Percentiles rank a stretch among this genome's conserved stretches.
Evolutionary conservation across 306 rosid species (phyloP).

Genomic region (Oxytropis ochrocephala): DNA sequence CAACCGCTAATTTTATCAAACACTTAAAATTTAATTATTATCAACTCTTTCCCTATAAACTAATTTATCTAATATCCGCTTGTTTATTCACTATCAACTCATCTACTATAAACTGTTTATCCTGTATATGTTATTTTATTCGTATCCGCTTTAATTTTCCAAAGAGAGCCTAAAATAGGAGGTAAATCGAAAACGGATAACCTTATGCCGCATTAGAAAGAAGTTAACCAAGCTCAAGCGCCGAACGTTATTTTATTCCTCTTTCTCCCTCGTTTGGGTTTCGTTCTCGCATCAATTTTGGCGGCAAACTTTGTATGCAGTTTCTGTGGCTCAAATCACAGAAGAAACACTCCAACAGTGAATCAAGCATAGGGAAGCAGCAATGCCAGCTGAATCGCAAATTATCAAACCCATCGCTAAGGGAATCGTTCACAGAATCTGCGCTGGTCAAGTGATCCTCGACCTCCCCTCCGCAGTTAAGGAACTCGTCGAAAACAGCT

Average conservation of each 20-base stretch:
- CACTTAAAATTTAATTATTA: no score
- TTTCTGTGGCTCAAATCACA: background rate
- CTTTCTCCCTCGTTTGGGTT: background rate
- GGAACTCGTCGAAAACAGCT: slow-evolving; percentile 92
- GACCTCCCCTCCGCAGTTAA: slow-evolving; percentile 98
- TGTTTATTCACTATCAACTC: no score
- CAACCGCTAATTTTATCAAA: no score
- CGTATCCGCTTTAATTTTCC: no score
- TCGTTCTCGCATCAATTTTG: slow-evolving; percentile 22
- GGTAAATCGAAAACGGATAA: background rate
- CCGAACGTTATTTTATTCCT: background rate
- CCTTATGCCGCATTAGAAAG: background rate
- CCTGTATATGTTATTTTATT: no score
- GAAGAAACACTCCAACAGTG: background rate
- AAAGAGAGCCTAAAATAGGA: no score
- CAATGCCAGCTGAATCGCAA: slow-evolving; percentile 36
- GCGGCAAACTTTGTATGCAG: slow-evolving; percentile 45
- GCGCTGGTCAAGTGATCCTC: slow-evolving; percentile 88
- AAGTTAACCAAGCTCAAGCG: background rate
- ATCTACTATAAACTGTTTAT: no score
- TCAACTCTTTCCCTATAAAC: no score
- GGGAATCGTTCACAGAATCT: slow-evolving; percentile 66
- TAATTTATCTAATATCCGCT: no score
- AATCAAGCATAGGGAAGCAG: slow-evolving; percentile 17
- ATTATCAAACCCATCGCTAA: slow-evolving; percentile 61